Evolutionary conservation across 1,284 basidiomycete genomes (phyloP), one percentile per base, ranked within the genome.

Genomic region (Limonomyces culmigenus): DNA sequence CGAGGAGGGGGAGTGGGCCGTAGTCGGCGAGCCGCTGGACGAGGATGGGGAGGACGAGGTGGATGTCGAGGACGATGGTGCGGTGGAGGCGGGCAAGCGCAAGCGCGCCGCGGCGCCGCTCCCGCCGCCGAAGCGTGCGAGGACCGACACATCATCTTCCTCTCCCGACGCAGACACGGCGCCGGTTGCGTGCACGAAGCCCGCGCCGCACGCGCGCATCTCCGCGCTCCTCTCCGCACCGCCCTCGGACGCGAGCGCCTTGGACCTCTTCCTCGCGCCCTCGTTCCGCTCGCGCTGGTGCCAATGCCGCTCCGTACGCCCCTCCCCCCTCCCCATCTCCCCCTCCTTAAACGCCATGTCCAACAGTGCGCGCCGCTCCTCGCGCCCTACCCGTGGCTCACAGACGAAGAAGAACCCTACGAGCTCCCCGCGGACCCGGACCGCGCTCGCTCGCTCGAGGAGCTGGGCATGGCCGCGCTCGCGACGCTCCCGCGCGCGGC

Each of bases 341-440:
- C 41, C 21, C n/a, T 34, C 34, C 4, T 12, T 42, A 14, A 19
- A 14, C 32, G n/a, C n/a, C 6, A n/a, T 16, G 6, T 20, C n/a
- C 14, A 19, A n/a, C 36, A 81, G 73, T 81, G 79, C 50, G 48
- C 68, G 5, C 56, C 63, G 0, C 59, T 59, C 3, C 54, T 84
- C 25, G 50, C 64, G 44, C 49, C 50, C 8, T 54, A 66, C 43
- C 59, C 65, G 13, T 84, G 63, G 50, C 59, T 85, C 17, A 52
- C 80, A n/a, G 64, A 76, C 41, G 76, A 78, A 48, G 81, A 85
- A 45, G 79, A 81, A 32, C 81, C 74, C 0, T 85, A 81, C 43
- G 76, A 83, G 48, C 79, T 76, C 1, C 80, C 81, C 2, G 71
- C 79, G 47, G 83, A 85, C 50, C 80, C 81, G 12, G 81, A 86